phyloP scores from a whole-genome alignment of 176 grass and related monocot genomes.

The Echinochloa phyllopogon region DNA sequence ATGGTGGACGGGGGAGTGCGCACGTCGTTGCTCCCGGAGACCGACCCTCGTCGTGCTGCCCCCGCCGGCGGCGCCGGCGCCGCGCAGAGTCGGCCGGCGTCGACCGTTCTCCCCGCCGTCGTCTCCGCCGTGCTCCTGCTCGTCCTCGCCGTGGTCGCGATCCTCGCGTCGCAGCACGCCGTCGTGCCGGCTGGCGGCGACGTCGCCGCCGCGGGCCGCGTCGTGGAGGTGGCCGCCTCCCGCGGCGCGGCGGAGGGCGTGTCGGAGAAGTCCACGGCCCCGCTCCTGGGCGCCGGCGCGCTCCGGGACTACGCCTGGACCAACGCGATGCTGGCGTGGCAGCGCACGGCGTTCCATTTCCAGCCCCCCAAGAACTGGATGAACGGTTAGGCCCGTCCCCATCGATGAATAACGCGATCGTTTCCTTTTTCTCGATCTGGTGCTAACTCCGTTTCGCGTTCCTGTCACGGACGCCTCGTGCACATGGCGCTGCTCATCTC shows the following conservation, averaged over 20 bases:
- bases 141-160: constrained; percentile 1
- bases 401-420: not conserved
- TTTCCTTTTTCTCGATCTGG: not conserved
- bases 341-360: constrained; percentile 89
- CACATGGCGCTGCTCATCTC: not conserved
- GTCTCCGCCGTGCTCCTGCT: constrained; percentile 43
- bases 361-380: constrained; percentile 89
- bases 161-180: not conserved
- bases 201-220: not conserved
- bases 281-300: constrained; percentile 26
- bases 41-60: not conserved
- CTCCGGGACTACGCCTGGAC: constrained; percentile 63
- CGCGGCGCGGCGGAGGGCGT: constrained; percentile 62
- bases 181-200: not conserved
- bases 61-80: not conserved
- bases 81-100: not conserved
- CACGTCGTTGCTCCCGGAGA: constrained; percentile 55
- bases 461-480: constrained; percentile 45
- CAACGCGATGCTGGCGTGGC: constrained; percentile 83
- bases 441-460: constrained; percentile 37
- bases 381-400: constrained; percentile 67
- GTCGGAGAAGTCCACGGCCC: constrained; percentile 69
- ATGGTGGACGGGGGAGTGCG: constrained; percentile 27
- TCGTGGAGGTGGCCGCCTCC: constrained; percentile 32
- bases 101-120: constrained; percentile 40